phyloP scores from a whole-genome alignment of 768 basidiomycete species.

The Leccinum subtestaceum region DNA sequence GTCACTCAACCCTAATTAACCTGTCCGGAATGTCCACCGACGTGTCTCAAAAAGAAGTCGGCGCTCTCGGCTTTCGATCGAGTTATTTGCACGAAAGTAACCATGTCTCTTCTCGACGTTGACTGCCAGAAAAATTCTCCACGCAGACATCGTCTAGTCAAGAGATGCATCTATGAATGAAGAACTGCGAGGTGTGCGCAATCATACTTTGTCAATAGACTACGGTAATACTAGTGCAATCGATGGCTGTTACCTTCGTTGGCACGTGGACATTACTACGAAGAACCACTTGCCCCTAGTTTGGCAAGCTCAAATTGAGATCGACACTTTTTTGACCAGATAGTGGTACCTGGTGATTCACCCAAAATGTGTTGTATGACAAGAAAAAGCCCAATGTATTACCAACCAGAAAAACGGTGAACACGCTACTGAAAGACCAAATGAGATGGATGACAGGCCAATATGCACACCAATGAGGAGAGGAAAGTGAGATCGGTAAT shows the following conservation, averaged over 20 bases:
- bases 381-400: slow-evolving; percentile 8
- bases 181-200: background rate
- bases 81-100: background rate
- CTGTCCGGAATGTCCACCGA: background rate
- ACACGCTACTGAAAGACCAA: slow-evolving; percentile 1
- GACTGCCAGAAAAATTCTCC: background rate
- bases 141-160: background rate
- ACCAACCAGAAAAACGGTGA: background rate
- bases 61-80: background rate
- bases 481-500: background rate
- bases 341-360: background rate
- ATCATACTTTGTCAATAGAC: background rate
- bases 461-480: slow-evolving; percentile 1
- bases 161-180: background rate
- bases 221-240: background rate
- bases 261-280: slow-evolving; percentile 9
- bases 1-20: background rate
- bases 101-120: background rate
- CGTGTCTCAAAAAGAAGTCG: background rate
- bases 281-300: background rate
- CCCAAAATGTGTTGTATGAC: background rate
- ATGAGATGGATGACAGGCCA: slow-evolving; percentile 5
- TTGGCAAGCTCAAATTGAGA: slow-evolving; percentile 3
- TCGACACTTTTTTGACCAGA: background rate
- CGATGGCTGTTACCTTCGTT: background rate